Conservation (phyloP, 768 basidiomycete species). For the Podaxis rugospora region DNA sequence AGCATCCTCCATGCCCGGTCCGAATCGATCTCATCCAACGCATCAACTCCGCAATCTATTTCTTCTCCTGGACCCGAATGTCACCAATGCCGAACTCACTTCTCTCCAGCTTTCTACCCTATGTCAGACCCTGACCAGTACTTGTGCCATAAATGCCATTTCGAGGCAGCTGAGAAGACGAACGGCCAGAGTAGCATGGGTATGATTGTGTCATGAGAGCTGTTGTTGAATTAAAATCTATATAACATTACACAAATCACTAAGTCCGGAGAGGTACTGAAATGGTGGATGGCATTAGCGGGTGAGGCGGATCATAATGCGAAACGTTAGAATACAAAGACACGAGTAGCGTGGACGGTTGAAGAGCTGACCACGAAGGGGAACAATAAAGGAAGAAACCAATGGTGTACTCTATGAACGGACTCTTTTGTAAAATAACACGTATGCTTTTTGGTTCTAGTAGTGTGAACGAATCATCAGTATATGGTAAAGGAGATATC, state of each 20-base stretch:
- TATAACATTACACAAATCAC: slow-evolving; percentile 9
- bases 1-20: slow-evolving; percentile 49
- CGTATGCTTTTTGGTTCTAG: slow-evolving; percentile 64
- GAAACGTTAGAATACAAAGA: slow-evolving; percentile 28
- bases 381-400: background rate
- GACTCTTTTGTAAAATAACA: slow-evolving; percentile 75
- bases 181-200: slow-evolving; percentile 25
- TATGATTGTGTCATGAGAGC: slow-evolving; percentile 31
- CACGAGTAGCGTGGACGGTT: slow-evolving; percentile 11
- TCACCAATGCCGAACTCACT: slow-evolving; percentile 58
- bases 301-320: slow-evolving; percentile 17
- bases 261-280: background rate
- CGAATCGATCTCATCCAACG: slow-evolving; percentile 24
- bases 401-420: slow-evolving; percentile 35
- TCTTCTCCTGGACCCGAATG: slow-evolving; percentile 42
- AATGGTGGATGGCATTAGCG: background rate
- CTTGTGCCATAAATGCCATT: slow-evolving; percentile 48
- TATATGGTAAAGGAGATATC: background rate
- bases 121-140: slow-evolving; percentile 19
- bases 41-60: slow-evolving; percentile 17
- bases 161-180: slow-evolving; percentile 25
- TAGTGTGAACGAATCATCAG: slow-evolving; percentile 7
- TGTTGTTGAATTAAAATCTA: slow-evolving; percentile 16
- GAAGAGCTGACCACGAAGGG: slow-evolving; percentile 6
- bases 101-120: slow-evolving; percentile 74